These are phyloP conservation scores for Spathaspora boniae DNA, from an alignment of 805 yeast species.

Conservation along the genomic window DNA sequence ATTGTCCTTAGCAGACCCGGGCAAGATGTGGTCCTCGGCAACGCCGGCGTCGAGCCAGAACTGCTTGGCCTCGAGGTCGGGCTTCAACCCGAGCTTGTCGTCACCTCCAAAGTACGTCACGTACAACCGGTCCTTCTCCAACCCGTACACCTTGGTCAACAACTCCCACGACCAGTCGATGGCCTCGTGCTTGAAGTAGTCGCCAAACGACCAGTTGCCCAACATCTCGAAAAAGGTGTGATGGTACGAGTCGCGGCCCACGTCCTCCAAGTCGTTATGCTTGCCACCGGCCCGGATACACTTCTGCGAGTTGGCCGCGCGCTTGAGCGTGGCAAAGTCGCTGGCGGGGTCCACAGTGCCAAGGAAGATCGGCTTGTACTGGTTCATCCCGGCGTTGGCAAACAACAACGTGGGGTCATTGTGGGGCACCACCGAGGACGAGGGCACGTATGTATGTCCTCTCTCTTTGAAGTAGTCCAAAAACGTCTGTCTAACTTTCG, in stretches of 20 bases:
- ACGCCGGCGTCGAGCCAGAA: conserved; percentile 88
- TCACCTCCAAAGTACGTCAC: conserved; percentile 98
- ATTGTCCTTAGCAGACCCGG: conserved; percentile 87
- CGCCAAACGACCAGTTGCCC: conserved; percentile 99
- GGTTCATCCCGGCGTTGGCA: conserved; percentile 99
- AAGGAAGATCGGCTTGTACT: conserved; percentile 93
- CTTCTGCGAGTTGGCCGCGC: conserved; percentile 95
- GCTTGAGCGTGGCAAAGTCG: conserved; percentile 75
- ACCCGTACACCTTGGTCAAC: conserved; percentile 78
- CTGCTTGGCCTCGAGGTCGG: conserved; percentile 91
- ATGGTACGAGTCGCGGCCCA: conserved; percentile 95
- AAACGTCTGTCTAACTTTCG: conserved; percentile 77
- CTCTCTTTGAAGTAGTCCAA: conserved; percentile 69
- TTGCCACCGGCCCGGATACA: conserved; percentile 99
- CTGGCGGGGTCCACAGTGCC: conserved; percentile 97
- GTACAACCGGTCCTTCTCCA: conserved; percentile 75
- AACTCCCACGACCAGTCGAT: conserved; percentile 87
- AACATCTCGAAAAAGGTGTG: conserved; percentile 99
- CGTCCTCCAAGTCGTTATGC: conserved; percentile 97
- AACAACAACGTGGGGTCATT: conserved; percentile 96
- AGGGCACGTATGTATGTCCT: conserved; percentile 80
- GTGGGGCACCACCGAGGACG: conserved; percentile 94
- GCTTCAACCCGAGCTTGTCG: conserved; percentile 71
- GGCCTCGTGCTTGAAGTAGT: conserved; percentile 95
- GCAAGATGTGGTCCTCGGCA: conserved; percentile 85